These are phyloP conservation scores for Beauveria australis DNA, from an alignment of 2,329 filamentous ascomycete genomes.

Conservation along the genomic window DNA sequence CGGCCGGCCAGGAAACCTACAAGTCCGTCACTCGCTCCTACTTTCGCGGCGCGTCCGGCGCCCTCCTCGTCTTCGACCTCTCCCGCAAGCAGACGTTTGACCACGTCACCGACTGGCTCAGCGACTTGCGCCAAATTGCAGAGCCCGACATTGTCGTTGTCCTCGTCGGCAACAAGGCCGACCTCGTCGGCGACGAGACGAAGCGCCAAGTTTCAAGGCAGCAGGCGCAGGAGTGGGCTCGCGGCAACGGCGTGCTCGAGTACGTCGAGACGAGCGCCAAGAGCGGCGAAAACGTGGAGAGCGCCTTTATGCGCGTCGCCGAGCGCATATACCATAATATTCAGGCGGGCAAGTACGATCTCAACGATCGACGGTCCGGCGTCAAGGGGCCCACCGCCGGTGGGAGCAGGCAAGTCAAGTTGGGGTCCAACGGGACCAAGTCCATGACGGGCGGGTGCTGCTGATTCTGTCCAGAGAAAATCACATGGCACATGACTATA, in stretches of 20 bases:
- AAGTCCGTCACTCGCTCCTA: constrained; percentile 93
- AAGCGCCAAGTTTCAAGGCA: constrained; percentile 70
- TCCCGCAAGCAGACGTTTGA: constrained; percentile 76
- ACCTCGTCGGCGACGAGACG: constrained; percentile 52
- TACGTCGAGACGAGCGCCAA: constrained; percentile 97
- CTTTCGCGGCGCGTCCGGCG: constrained; percentile 68
- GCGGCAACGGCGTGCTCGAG: constrained; percentile 73
- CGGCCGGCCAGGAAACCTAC: constrained; percentile 93
- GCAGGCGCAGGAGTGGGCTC: constrained; percentile 88
- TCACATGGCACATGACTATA: not conserved
- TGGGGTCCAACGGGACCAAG: constrained; percentile 32
- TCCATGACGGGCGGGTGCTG: constrained; percentile 39
- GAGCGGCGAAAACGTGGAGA: constrained; percentile 87
- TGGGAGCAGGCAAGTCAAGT: constrained; percentile 34
- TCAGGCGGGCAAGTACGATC: constrained; percentile 85
- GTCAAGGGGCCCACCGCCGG: constrained; percentile 66
- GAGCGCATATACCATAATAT: constrained; percentile 97
- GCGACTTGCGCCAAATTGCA: constrained; percentile 88
- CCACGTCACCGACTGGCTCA: constrained; percentile 86
- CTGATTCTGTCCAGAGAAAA: not conserved
- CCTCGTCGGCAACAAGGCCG: constrained; percentile 90
- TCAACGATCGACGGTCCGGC: constrained; percentile 85
- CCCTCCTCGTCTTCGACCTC: constrained; percentile 90
- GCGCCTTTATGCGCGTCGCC: constrained; percentile 85
- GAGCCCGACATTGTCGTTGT: constrained; percentile 94